Conservation (phyloP, 2,329 filamentous ascomycete species). For the Fusarium veterinarium region DNA sequence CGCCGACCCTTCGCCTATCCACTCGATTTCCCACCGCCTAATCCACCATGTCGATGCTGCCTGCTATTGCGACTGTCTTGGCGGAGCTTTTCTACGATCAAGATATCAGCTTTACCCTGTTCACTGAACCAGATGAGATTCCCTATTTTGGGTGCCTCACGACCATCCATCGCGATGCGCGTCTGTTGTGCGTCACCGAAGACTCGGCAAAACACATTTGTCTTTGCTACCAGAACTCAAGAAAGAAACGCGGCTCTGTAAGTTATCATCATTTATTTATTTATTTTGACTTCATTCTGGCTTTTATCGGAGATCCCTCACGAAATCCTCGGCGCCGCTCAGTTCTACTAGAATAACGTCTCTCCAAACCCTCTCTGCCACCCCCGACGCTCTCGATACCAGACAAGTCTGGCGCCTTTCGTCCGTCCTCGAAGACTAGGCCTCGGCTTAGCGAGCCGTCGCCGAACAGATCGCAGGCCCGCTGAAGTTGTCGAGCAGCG, state of each 20-base stretch:
- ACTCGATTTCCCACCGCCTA: fast-evolving
- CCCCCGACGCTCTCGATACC: neutral
- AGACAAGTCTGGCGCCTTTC: neutral
- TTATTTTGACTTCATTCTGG: neutral
- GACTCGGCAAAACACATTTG: neutral
- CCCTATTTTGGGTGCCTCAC: neutral
- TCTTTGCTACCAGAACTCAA: neutral
- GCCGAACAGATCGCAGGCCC: neutral
- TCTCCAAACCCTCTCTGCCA: neutral
- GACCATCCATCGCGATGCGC: neutral
- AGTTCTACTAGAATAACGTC: neutral
- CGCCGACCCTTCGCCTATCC: fast-evolving
- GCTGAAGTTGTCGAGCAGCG: fast-evolving
- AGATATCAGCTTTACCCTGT: fast-evolving
- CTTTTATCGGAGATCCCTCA: neutral
- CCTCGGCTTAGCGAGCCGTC: neutral
- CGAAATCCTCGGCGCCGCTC: neutral
- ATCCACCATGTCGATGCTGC: neutral
- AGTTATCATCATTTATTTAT: fast-evolving
- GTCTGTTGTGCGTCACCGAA: neutral
- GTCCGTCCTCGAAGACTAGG: neutral
- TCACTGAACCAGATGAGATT: neutral
- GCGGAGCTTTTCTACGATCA: neutral
- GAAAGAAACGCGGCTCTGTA: neutral
- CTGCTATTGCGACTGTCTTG: neutral